Percentiles rank a stretch among this genome's conserved stretches.
These are phyloP conservation scores for Gastrolobium bilobum DNA, from an alignment of 306 rosid genomes.

Conservation along the genomic window DNA sequence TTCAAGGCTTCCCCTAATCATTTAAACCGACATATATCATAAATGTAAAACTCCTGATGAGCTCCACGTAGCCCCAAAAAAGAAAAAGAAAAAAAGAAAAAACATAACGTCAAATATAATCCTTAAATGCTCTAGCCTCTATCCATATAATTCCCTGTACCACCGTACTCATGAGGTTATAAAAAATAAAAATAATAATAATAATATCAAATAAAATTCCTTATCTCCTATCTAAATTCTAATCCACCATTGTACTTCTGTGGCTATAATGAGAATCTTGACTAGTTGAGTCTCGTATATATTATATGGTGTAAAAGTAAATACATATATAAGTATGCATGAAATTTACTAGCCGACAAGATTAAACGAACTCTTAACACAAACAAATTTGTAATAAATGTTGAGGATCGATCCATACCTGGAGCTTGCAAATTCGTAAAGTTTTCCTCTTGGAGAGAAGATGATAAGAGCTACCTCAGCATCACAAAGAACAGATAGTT, in stretches of 20 bases:
- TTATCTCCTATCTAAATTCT: not conserved
- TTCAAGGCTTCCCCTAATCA: not conserved
- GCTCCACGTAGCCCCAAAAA: not conserved
- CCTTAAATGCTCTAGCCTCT: not conserved
- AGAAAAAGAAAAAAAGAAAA: not conserved
- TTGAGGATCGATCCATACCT: constrained; percentile 21
- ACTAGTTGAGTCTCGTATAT: not conserved
- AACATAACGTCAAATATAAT: not conserved
- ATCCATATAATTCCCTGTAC: not conserved
- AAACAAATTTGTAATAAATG: not conserved
- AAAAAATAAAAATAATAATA: not conserved
- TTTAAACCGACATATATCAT: not conserved
- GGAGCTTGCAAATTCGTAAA: constrained; percentile 58
- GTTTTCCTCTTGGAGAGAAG: constrained; percentile 60
- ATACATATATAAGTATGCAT: not conserved
- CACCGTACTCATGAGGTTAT: not conserved
- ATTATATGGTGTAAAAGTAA: not conserved
- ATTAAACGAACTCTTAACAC: not conserved
- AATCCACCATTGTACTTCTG: not conserved
- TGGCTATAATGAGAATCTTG: not conserved
- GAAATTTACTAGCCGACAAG: not conserved
- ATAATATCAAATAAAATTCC: not conserved
- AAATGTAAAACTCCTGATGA: not conserved
- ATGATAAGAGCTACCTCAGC: constrained; percentile 60
- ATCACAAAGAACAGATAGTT: constrained; percentile 87